A percentile compares a stretch with the other conserved stretches of the same genome.
Conservation (phyloP, 495 filamentous ascomycete species). For the Annulohypoxylon moriforme region DNA sequence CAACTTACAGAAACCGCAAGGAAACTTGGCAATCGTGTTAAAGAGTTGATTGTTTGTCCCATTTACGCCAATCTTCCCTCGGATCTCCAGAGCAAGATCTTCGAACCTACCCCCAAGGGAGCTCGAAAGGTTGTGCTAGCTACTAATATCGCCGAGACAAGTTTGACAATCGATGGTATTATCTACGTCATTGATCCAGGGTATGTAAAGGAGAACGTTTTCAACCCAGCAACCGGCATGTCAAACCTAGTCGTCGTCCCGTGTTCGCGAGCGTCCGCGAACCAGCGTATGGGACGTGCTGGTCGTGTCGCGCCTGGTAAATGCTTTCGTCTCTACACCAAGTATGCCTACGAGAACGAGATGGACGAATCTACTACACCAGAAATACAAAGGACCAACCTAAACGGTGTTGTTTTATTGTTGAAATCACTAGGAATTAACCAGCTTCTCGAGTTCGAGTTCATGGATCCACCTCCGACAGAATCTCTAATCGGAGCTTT, state of each 20-base stretch:
- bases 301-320: slow-evolving; percentile 94
- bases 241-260: slow-evolving; percentile 91
- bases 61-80: slow-evolving; percentile 92
- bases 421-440: slow-evolving; percentile 94
- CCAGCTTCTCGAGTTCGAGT: slow-evolving; percentile 93
- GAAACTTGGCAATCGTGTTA: slow-evolving; percentile 84
- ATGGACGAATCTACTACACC: slow-evolving; percentile 93
- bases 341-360: slow-evolving; percentile 93
- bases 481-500: slow-evolving; percentile 91
- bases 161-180: slow-evolving; percentile 89
- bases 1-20: slow-evolving; percentile 82
- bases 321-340: slow-evolving; percentile 95
- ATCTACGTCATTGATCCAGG: slow-evolving; percentile 93
- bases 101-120: slow-evolving; percentile 84
- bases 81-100: slow-evolving; percentile 87
- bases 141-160: slow-evolving; percentile 92
- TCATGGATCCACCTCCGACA: slow-evolving; percentile 92
- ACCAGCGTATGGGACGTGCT: slow-evolving; percentile 91
- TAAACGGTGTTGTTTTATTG: slow-evolving; percentile 84
- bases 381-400: slow-evolving; percentile 92
- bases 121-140: slow-evolving; percentile 88
- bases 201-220: slow-evolving; percentile 95
- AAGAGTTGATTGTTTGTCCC: slow-evolving; percentile 85
- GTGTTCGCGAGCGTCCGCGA: slow-evolving; percentile 92
- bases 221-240: slow-evolving; percentile 92